A percentile compares a stretch with the other conserved stretches of the same genome.
These are phyloP conservation scores for Xylaria castorea DNA, from an alignment of 495 filamentous ascomycete species.

Conservation along the genomic window DNA sequence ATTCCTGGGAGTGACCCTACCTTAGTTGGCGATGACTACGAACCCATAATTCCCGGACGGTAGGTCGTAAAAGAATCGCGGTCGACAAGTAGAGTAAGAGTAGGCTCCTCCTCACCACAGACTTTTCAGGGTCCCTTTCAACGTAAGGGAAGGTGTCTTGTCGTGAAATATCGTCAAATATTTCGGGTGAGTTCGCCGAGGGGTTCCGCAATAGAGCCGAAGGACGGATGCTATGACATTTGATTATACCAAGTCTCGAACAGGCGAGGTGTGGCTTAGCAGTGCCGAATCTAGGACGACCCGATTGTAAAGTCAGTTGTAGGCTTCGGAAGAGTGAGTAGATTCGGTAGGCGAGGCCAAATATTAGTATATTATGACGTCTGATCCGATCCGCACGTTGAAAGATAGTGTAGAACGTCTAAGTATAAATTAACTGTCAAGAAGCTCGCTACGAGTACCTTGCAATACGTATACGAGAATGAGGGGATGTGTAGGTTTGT, in stretches of 20 bases:
- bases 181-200: slow-evolving; percentile 10
- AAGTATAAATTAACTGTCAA: slow-evolving; percentile 3
- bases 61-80: neutral
- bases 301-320: neutral
- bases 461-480: neutral
- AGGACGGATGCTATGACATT: neutral
- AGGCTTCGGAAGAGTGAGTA: slow-evolving; percentile 5
- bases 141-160: neutral
- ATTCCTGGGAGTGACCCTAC: slow-evolving; percentile 2
- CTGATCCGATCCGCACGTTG: neutral
- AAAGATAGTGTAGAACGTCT: neutral
- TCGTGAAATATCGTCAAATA: neutral
- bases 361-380: slow-evolving; percentile 2
- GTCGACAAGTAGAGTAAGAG: neutral
- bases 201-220: neutral
- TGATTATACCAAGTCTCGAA: slow-evolving; percentile 15
- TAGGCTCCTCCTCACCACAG: neutral
- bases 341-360: slow-evolving; percentile 1
- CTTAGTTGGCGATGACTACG: slow-evolving; percentile 13
- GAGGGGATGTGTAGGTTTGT: slow-evolving; percentile 9
- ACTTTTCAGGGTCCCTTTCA: neutral
- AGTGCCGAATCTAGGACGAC: neutral
- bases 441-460: slow-evolving; percentile 6
- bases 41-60: slow-evolving; percentile 9
- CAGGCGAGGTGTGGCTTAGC: neutral